phyloP scores from a whole-genome alignment of 345 rosid genomes.

The Eucalyptus curtisii region DNA sequence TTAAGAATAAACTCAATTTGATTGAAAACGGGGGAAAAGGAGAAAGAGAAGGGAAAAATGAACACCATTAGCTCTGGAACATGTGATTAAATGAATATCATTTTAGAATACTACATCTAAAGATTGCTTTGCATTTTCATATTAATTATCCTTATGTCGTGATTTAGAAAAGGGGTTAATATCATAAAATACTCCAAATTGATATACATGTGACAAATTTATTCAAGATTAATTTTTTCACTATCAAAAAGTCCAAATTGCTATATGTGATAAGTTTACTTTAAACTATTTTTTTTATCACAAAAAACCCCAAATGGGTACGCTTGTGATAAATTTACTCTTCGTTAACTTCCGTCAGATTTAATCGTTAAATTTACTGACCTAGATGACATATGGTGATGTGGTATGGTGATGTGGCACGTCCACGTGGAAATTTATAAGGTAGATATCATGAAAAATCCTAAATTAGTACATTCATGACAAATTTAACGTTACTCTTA shows the following conservation, averaged over 20 bases:
- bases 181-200: too few relatives aligned
- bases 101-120: not conserved
- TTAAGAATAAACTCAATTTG: not conserved
- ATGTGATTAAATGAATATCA: not conserved
- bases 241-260: fast-evolving
- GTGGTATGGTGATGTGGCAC: too few relatives aligned
- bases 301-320: fast-evolving
- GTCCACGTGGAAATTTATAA: too few relatives aligned
- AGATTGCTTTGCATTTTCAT: not conserved
- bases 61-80: not conserved
- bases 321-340: fast-evolving
- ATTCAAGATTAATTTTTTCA: too few relatives aligned
- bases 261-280: fast-evolving
- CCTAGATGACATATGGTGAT: too few relatives aligned
- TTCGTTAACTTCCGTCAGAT: too few relatives aligned
- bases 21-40: not conserved
- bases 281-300: too few relatives aligned
- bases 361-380: too few relatives aligned
- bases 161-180: not conserved
- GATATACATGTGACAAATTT: too few relatives aligned
- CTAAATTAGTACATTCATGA: fast-evolving
- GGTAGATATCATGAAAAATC: too few relatives aligned
- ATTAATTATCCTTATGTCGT: not conserved
- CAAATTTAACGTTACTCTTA: too few relatives aligned
- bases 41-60: not conserved